A percentile compares a stretch with the other conserved stretches of the same genome.
Conservation (phyloP, 768 basidiomycete genomes). For the Leccinum imitatum region DNA sequence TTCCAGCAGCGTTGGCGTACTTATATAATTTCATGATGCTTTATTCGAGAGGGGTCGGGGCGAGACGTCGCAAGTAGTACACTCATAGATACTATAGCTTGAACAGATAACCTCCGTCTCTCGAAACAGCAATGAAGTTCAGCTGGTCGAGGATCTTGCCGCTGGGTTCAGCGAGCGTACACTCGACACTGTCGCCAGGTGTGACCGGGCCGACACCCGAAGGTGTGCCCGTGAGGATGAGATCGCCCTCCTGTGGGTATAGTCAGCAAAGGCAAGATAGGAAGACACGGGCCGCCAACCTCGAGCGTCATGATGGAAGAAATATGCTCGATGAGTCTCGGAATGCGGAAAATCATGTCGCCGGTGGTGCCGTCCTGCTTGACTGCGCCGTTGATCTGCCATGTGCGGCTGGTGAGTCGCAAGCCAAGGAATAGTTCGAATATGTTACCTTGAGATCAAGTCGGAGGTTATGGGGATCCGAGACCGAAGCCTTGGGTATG, state of each 20-base stretch:
- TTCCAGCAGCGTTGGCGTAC: constrained; percentile 5
- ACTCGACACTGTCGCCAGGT: constrained; percentile 79
- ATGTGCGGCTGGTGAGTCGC: background rate
- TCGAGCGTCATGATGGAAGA: constrained; percentile 98
- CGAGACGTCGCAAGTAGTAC: background rate
- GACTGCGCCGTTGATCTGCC: constrained; percentile 75
- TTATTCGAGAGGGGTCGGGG: background rate
- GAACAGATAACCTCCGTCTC: constrained; percentile 72
- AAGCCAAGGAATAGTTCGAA: background rate
- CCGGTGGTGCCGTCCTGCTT: constrained; percentile 85
- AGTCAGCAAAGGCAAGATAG: background rate
- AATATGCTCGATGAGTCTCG: constrained; percentile 82
- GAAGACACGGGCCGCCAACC: constrained; percentile 40
- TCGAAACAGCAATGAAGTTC: constrained; percentile 60
- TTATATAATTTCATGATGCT: constrained; percentile 12
- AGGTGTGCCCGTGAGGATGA: constrained; percentile 92
- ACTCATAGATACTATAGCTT: constrained; percentile 18
- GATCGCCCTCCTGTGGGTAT: constrained; percentile 72
- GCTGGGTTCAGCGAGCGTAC: constrained; percentile 55
- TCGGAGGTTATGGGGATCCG: constrained; percentile 72
- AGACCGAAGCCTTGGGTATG: constrained; percentile 69
- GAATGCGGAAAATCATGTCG: constrained; percentile 93
- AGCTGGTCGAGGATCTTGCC: constrained; percentile 61
- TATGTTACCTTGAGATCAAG: constrained; percentile 68
- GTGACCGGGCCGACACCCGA: constrained; percentile 80